phyloP scores from a whole-genome alignment of 306 rosid species.

The Begonia masoniana region DNA sequence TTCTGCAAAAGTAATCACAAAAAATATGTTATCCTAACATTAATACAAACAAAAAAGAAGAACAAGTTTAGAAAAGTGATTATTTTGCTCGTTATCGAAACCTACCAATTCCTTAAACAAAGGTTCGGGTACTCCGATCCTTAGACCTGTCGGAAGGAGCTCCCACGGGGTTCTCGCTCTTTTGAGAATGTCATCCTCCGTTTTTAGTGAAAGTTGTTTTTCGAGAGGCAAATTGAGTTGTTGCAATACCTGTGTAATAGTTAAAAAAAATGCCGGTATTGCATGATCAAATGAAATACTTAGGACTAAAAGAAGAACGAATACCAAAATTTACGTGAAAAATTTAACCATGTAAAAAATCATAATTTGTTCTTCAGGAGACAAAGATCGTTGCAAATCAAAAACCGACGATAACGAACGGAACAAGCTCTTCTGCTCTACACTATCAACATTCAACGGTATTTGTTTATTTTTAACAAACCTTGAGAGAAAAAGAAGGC shows the following conservation, averaged over 20 bases:
- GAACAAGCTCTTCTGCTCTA: slow-evolving; percentile 14
- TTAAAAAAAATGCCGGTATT: too few species aligned
- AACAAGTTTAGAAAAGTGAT: not conserved
- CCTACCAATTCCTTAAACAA: slow-evolving; percentile 54
- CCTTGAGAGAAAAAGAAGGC: slow-evolving; percentile 69
- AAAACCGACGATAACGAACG: too few species aligned
- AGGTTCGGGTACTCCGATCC: slow-evolving; percentile 50
- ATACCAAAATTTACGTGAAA: too few species aligned
- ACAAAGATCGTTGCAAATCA: too few species aligned
- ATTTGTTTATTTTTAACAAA: slow-evolving; percentile 1
- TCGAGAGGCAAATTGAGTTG: slow-evolving; percentile 41
- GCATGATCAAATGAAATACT: too few species aligned
- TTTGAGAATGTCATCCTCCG: slow-evolving; percentile 36
- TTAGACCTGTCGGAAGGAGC: slow-evolving; percentile 45
- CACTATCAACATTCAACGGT: slow-evolving; percentile 5
- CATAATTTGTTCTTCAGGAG: too few species aligned
- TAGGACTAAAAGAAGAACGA: too few species aligned
- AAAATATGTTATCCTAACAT: not conserved
- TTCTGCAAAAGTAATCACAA: slow-evolving; percentile 19
- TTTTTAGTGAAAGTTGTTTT: slow-evolving; percentile 28
- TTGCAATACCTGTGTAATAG: slow-evolving; percentile 16
- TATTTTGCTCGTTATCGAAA: not conserved
- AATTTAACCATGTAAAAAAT: too few species aligned
- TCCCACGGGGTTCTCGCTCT: slow-evolving; percentile 51
- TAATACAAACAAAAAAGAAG: slow-evolving; percentile 8